A percentile compares a stretch with the other conserved stretches of the same genome.
Conservation (phyloP, 139 green algal species). For the Asterochloris erici region DNA sequence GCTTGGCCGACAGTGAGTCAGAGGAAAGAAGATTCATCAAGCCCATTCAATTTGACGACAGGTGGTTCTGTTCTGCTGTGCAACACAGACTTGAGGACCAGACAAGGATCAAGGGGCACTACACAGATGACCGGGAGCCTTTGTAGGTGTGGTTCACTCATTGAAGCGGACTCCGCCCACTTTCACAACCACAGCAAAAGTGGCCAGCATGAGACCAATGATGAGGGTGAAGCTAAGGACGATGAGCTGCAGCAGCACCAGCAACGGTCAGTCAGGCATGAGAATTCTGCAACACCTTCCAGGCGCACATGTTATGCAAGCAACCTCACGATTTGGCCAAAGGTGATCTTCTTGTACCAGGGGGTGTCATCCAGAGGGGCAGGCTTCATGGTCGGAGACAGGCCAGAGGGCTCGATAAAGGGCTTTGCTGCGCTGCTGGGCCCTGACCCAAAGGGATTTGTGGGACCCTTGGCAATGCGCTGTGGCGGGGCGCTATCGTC, state of each 20-base stretch:
- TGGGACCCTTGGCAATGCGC: not conserved
- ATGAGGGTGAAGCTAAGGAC: slow-evolving; percentile 67
- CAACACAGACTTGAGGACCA: too few species aligned
- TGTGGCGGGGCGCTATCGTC: too few species aligned
- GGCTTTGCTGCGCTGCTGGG: slow-evolving; percentile 34
- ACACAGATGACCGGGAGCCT: too few species aligned
- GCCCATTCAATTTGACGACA: too few species aligned
- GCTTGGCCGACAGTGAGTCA: too few species aligned
- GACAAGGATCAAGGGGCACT: too few species aligned
- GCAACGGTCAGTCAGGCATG: not conserved
- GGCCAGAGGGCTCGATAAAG: slow-evolving; percentile 56
- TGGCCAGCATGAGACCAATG: slow-evolving; percentile 77
- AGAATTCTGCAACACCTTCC: not conserved
- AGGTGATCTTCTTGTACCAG: slow-evolving; percentile 65
- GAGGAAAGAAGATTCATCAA: too few species aligned
- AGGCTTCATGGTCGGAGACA: slow-evolving; percentile 66
- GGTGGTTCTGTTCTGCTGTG: too few species aligned
- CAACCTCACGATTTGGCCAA: slow-evolving; percentile 62
- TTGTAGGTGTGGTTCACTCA: slow-evolving; percentile 20
- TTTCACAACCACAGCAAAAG: slow-evolving; percentile 63
- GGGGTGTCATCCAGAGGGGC: slow-evolving; percentile 46
- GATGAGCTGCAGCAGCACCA: slow-evolving; percentile 41
- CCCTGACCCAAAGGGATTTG: slow-evolving; percentile 15
- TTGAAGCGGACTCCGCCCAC: slow-evolving; percentile 64
- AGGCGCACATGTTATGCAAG: not conserved